These are phyloP conservation scores for Elaeis guineensis DNA, from an alignment of 176 grass and related monocot genomes.

Conservation along the genomic window DNA sequence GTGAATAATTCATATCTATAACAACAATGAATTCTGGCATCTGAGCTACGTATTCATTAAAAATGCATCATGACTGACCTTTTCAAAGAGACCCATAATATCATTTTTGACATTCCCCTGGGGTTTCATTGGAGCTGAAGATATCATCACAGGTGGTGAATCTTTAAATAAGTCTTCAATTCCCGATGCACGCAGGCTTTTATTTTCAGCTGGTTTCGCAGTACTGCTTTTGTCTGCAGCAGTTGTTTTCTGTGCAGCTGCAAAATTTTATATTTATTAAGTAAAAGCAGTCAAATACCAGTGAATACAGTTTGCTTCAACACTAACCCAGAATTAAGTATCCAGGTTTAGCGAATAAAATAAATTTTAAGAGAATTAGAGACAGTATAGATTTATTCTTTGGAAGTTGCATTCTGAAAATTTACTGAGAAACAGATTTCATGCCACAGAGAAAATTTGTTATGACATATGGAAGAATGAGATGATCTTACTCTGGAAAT, in stretches of 20 bases:
- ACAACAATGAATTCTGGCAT: too few relatives aligned
- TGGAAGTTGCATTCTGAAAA: too few relatives aligned
- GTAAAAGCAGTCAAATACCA: neutral
- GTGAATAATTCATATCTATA: too few relatives aligned
- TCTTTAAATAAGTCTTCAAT: constrained; percentile 93
- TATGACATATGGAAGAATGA: neutral
- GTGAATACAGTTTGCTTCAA: too few relatives aligned
- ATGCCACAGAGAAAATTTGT: too few relatives aligned
- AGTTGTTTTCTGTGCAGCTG: constrained; percentile 70
- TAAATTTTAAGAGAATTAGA: too few relatives aligned
- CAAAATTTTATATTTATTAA: constrained; percentile 17
- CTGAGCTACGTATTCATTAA: neutral
- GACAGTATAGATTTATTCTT: too few relatives aligned
- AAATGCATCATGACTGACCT: constrained; percentile 35
- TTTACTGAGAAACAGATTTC: too few relatives aligned
- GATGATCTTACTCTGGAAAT: constrained; percentile 75
- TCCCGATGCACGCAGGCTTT: constrained; percentile 39
- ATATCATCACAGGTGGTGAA: constrained; percentile 43
- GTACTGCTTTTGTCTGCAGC: constrained; percentile 47
- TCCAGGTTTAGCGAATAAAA: too few relatives aligned
- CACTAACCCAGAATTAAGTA: too few relatives aligned
- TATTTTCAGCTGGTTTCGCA: constrained; percentile 58
- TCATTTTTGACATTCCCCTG: constrained; percentile 63
- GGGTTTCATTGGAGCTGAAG: constrained; percentile 43
- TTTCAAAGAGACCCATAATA: constrained; percentile 99